Evolutionary conservation across 768 basidiomycete species (phyloP), one percentile per base, ranked within the genome.

Genomic region (Auriscalpium orientale): DNA sequence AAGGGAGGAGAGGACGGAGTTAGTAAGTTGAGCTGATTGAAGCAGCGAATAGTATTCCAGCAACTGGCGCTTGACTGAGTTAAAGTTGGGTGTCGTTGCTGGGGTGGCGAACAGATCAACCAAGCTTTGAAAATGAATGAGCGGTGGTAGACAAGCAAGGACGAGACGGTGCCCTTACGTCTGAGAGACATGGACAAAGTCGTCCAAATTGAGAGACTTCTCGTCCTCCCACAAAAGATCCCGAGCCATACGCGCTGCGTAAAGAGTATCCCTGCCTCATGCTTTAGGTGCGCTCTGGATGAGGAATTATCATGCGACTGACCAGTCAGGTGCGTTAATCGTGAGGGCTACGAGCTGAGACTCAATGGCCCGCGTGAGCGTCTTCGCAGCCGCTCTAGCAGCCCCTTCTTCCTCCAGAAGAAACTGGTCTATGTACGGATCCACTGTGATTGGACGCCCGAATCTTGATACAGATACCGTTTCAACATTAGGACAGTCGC

Each of bases 291-390:
- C n/a, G 13, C 35, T 50, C 51, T 20, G 51, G 33, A 5, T n/a
- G 28, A 53, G 34, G 35, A 16, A 10, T 12, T 43, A 8, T 51
- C 21, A 2, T 10, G 44, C 13, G 4, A 76, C 79, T 55, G 76
- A 93, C 95, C 97, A 99, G 69, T 98, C 91, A 35, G 90, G 85
- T 12, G 93, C 90, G 66, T 99, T 98, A 56, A 98, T 80, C 8
- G 90, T 97, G 38, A 85, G 73, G 68, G 82, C 81, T 21, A 85
- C 68, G 58, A 99, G 73, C 65, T 84, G 82, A 11, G 68, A 67
- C 70, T 91, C 86, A 54, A 98, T 84, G 22, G 74, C 70, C 55
- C 79, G 80, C 28, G 95, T 95, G 56, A 99, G 75, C 57, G 82
- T 78, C 74, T 98, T 98, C 61, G 91, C 95, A 18, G 92, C 91